Evolutionary conservation across 2,329 filamentous ascomycete species (phyloP), one percentile per base, ranked within the genome.

Genomic region (Huntiella bhutanensis): DNA sequence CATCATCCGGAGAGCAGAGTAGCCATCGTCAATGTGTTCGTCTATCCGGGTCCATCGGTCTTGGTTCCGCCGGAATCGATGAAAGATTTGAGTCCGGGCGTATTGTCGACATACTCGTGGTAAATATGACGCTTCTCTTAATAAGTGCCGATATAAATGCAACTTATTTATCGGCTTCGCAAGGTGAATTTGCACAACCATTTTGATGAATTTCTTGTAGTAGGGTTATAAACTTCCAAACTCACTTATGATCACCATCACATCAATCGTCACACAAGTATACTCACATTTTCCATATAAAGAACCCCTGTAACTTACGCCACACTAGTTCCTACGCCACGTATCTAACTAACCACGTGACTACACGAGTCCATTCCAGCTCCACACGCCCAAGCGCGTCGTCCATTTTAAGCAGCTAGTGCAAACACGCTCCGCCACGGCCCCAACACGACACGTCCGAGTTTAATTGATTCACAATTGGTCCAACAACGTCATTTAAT

Each of bases 101-200:
- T 62, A 66, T 2, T 60, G 56, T 35, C 65, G 66, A 49, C 69
- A 70, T 35, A 67, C 58, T 2, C 63, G 63, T 1, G 73, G 73
- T 2, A 79, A 67, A 55, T 80, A 80, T 22, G 70, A 68, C 35
- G 66, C 62, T 60, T 77, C 73, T 49, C 75, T 72, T 33, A 79
- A 69, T 16, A 79, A 60, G 49, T 72, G 66, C 47, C 75, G 68
- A 57, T 75, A 79, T 41, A 75, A 58, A 53, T 69, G 66, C 11
- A 67, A 53, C 3, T 62, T 51, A 1, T 49, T 41, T 12, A 49
- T 49, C 5, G 48, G 48, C 39, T 40, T 49, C 17, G 57, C 57
- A 16, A 65, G 58, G 43, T 57, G 60, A 17, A 59, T 56, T 43
- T 58, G 57, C 16, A 48, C 37, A 34, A 37, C 12, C 48, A 49